A percentile compares a stretch with the other conserved stretches of the same genome.
phyloP scores from a whole-genome alignment of 2,329 filamentous ascomycete species.

The Polytolypa hystricis region DNA sequence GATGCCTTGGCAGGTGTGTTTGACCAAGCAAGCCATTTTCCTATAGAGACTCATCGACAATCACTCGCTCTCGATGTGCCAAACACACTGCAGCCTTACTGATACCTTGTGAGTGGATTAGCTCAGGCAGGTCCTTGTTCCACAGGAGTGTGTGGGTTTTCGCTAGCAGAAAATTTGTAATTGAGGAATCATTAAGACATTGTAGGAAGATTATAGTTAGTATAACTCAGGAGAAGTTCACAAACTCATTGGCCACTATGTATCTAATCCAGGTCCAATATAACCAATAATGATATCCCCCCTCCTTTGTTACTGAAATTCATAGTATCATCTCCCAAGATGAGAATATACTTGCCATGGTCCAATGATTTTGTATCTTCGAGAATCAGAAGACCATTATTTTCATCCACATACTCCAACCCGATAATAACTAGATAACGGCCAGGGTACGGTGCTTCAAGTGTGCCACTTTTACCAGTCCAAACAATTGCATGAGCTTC shows the following conservation, averaged over 20 bases:
- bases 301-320: slow-evolving; percentile 4
- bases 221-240: background rate
- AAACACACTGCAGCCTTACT: background rate
- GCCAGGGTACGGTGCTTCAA: slow-evolving; percentile 1
- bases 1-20: background rate
- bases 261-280: slow-evolving; percentile 1
- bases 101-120: background rate
- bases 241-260: background rate
- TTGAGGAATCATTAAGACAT: background rate
- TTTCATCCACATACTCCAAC: slow-evolving; percentile 1
- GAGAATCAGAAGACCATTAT: slow-evolving; percentile 3
- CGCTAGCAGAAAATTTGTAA: background rate
- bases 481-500: slow-evolving; percentile 3
- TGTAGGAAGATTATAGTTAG: background rate
- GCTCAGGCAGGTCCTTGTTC: background rate
- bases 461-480: slow-evolving; percentile 1
- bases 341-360: slow-evolving; percentile 1
- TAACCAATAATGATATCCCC: slow-evolving; percentile 4
- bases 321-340: slow-evolving; percentile 3
- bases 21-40: no score
- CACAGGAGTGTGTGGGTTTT: background rate
- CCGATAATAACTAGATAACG: slow-evolving; percentile 3
- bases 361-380: slow-evolving; percentile 1
- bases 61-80: background rate
- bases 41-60: background rate